These are phyloP conservation scores for Blastobotrys mokoenaii DNA, from an alignment of 805 yeast species.

Conservation along the genomic window DNA sequence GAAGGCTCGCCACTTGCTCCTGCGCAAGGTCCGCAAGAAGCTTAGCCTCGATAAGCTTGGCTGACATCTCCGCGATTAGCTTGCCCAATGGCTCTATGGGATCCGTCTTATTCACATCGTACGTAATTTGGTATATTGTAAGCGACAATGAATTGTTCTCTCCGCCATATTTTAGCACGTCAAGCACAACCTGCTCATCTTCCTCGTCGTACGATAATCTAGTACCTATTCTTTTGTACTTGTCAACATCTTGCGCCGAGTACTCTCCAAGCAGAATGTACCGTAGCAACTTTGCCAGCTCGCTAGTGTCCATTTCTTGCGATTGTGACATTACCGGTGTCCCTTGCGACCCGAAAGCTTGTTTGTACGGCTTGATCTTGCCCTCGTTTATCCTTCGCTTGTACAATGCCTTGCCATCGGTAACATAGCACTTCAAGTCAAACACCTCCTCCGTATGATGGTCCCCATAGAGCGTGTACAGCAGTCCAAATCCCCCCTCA, in stretches of 20 bases:
- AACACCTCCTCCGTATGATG: too few relatives aligned
- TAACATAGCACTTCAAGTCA: too few relatives aligned
- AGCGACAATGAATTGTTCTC: too few relatives aligned
- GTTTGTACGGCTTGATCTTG: neutral
- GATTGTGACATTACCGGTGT: neutral
- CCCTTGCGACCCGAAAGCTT: neutral
- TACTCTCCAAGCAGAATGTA: conserved; percentile 6
- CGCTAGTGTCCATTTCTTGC: neutral
- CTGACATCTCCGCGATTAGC: neutral
- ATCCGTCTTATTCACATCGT: conserved; percentile 2
- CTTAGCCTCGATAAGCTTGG: conserved; percentile 3
- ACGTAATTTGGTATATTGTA: neutral
- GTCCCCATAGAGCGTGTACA: too few relatives aligned
- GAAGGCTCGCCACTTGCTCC: conserved; percentile 3
- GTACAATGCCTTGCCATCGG: neutral
- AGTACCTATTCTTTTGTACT: neutral
- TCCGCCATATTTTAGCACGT: too few relatives aligned
- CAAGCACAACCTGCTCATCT: conserved; percentile 5
- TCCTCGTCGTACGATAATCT: conserved; percentile 2
- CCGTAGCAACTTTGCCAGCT: neutral
- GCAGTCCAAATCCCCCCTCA: too few relatives aligned
- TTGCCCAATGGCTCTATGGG: conserved; percentile 3
- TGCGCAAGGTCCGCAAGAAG: conserved; percentile 2
- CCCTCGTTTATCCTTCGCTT: neutral
- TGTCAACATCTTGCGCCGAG: neutral